Percentiles rank a stretch among this genome's conserved stretches.
Evolutionary conservation across 2,329 filamentous ascomycete genomes (phyloP).

Genomic region (Colletotrichum viniferum): DNA sequence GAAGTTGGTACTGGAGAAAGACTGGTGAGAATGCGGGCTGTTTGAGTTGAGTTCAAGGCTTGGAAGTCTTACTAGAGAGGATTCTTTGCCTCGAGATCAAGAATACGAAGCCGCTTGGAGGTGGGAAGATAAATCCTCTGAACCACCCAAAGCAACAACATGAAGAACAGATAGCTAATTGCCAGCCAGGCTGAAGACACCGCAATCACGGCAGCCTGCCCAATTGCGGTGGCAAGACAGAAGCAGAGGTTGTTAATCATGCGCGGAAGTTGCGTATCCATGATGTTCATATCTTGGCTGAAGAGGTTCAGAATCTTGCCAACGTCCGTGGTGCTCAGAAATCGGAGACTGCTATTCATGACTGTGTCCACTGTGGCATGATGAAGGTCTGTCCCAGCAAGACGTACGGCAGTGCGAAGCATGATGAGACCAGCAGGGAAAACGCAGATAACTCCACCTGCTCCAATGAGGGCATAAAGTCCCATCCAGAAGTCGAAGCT

Average conservation of each 20-base stretch:
- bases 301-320: neutral
- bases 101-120: slow-evolving; percentile 62
- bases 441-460: neutral
- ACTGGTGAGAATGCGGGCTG: neutral
- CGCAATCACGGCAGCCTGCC: slow-evolving; percentile 51
- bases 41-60: neutral
- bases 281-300: slow-evolving; percentile 26
- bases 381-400: slow-evolving; percentile 22
- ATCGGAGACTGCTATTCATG: neutral
- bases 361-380: neutral
- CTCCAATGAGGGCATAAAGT: slow-evolving; percentile 29
- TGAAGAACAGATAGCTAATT: slow-evolving; percentile 53
- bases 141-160: slow-evolving; percentile 49
- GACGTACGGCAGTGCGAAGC: neutral
- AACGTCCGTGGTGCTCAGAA: neutral
- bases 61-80: slow-evolving; percentile 51
- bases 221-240: slow-evolving; percentile 39
- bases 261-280: slow-evolving; percentile 23
- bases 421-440: neutral
- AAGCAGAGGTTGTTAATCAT: neutral
- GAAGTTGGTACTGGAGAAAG: slow-evolving; percentile 47
- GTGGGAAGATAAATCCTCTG: slow-evolving; percentile 65
- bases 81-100: slow-evolving; percentile 65
- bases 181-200: slow-evolving; percentile 46
- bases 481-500: slow-evolving; percentile 32